phyloP scores from a whole-genome alignment of 495 filamentous ascomycete species.

The Aspergillus hancockii region DNA sequence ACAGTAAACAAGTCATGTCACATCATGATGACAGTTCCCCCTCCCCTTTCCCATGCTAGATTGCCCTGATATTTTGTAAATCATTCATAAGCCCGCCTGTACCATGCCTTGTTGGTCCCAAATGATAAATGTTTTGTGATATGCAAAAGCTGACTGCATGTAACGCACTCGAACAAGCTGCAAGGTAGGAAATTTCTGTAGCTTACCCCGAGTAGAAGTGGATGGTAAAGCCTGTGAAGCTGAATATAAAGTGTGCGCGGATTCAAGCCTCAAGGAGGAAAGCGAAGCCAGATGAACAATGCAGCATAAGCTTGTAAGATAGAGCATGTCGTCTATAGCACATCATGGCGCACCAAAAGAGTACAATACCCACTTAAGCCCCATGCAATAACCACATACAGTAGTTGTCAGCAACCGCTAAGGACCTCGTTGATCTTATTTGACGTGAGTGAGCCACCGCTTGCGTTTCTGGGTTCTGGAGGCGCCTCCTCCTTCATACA shows the following conservation, averaged over 20 bases:
- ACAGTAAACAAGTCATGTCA: constrained; percentile 1
- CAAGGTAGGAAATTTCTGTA: not conserved
- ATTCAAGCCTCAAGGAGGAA: not conserved
- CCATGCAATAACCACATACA: not conserved
- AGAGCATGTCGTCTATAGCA: not conserved
- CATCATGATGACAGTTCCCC: constrained; percentile 1
- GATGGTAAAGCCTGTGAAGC: not conserved
- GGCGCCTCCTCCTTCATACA: constrained; percentile 92
- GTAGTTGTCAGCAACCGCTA: constrained; percentile 28
- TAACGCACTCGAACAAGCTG: not conserved
- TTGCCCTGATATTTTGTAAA: constrained; percentile 1
- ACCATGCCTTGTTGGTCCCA: not conserved
- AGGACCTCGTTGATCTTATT: constrained; percentile 43
- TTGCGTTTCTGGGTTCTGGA: constrained; percentile 34
- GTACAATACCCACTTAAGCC: not conserved
- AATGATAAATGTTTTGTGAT: not conserved
- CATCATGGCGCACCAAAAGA: not conserved
- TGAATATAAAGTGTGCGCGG: not conserved
- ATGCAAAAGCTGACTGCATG: not conserved
- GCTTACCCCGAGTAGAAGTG: not conserved
- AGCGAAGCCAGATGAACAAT: not conserved
- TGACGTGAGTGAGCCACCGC: constrained; percentile 24
- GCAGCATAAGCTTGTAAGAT: not conserved
- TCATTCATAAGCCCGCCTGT: not conserved
- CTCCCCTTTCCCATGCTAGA: not conserved